Evolutionary conservation across 2,329 filamentous ascomycete genomes (phyloP), one percentile per base, ranked within the genome.

Genomic region (Eutypa lata): DNA sequence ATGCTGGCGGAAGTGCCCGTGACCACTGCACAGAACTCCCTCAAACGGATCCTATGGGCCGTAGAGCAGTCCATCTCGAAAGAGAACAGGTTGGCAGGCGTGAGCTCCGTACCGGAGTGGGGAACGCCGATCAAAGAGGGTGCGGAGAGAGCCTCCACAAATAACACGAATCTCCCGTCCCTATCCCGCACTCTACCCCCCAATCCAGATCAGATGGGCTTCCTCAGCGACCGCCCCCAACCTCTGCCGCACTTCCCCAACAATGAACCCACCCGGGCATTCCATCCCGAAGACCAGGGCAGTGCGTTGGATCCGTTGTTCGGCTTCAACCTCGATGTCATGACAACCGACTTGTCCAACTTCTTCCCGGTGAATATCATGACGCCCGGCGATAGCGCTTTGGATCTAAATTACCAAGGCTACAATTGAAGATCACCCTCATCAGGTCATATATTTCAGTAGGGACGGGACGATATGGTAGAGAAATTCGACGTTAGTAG

Each of bases 261-360:
- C 26, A 10, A 31, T 31, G 26, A 5, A 31, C 10, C 26, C 10
- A 10, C 26, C 26, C 10, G 5, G 6, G 33, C 10, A 48, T 18
- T 18, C 47, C 19, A 37, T 26, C 14, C 53, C 24, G 47, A 50
- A 18, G 47, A 42, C 22, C 28, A 45, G 44, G 28, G 31, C 26
- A 26, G 40, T 35, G 42, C 51, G 10, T 47, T 52, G n/a, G 52
- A 56, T 22, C 19, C 53, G 13, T 52, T 54, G 26, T 42, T 56
- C 14, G 37, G 55, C 11, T 49, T 62, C 22, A 56, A 62, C 48
- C 58, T 63, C 50, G 64, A 67, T 22, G 61, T 67, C 2, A 42
- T 67, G 21, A 66, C 64, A 3, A 67, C 65, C 7, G 65, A 67
- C 31, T 33, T 67, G 37, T 61, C 60, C 49, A 65, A 61, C 33